phyloP scores from a whole-genome alignment of 2,329 filamentous ascomycete genomes.

The Claviceps capensis region DNA sequence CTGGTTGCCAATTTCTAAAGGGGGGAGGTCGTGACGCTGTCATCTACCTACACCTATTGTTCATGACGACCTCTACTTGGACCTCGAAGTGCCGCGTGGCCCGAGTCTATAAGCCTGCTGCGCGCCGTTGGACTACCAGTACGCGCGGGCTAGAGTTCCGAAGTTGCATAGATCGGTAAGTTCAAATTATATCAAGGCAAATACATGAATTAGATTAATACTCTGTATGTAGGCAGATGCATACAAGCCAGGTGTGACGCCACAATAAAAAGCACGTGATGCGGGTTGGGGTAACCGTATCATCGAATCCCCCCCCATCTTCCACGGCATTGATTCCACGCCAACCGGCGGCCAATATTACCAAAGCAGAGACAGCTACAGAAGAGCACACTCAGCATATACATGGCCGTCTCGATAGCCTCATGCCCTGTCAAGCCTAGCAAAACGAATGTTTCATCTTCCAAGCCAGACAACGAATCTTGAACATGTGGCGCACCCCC shows the following conservation, averaged over 20 bases:
- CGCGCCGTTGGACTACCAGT: background rate
- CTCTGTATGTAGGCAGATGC: too few species aligned
- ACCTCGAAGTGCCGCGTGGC: background rate
- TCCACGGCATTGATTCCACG: slow-evolving; percentile 30
- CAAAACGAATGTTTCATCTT: slow-evolving; percentile 13
- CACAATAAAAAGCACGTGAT: too few species aligned
- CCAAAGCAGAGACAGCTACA: slow-evolving; percentile 94
- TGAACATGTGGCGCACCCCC: slow-evolving; percentile 51
- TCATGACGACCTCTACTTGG: background rate
- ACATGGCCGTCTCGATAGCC: slow-evolving; percentile 60
- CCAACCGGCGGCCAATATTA: slow-evolving; percentile 75
- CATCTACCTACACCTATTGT: too few species aligned
- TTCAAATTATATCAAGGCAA: too few species aligned
- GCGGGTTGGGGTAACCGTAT: background rate
- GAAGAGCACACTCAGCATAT: slow-evolving; percentile 88
- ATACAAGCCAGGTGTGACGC: background rate
- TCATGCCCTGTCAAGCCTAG: slow-evolving; percentile 47
- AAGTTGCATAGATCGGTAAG: too few species aligned
- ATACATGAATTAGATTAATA: too few species aligned
- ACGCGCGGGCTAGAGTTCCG: too few species aligned
- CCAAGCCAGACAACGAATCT: background rate
- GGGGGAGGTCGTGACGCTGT: background rate
- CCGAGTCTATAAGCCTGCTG: background rate
- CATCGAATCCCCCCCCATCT: slow-evolving; percentile 32
- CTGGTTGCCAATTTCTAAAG: too few species aligned